A percentile compares a stretch with the other conserved stretches of the same genome.
phyloP scores from a whole-genome alignment of 2,329 filamentous ascomycete genomes.

The Colletotrichum spaethianum region DNA sequence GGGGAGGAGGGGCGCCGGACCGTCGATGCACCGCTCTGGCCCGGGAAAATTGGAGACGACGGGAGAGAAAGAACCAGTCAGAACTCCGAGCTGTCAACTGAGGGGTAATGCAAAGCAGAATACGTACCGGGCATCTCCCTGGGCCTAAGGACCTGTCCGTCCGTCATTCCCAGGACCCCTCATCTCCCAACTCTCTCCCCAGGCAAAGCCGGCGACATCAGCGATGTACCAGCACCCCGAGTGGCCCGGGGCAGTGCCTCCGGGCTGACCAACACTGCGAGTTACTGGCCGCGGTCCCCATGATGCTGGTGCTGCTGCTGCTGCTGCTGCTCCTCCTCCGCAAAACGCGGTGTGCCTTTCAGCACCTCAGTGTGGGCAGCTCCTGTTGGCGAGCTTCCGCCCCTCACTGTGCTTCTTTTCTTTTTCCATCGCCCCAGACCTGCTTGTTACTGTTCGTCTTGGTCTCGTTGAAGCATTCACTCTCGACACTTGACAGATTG shows the following conservation, averaged over 20 bases:
- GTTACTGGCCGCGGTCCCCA: neutral
- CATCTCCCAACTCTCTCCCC: neutral
- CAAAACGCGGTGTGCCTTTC: neutral
- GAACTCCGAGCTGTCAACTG: neutral
- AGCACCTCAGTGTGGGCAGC: neutral
- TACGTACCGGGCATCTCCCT: neutral
- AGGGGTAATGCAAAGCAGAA: conserved; percentile 8
- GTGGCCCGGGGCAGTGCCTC: neutral
- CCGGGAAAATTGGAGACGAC: neutral
- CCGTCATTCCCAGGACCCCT: neutral
- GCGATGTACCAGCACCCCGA: neutral
- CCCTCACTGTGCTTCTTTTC: neutral
- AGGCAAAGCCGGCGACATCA: neutral
- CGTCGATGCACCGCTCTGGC: neutral
- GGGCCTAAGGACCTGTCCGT: neutral
- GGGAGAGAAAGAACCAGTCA: neutral
- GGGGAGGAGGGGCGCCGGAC: neutral
- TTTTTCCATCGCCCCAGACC: neutral
- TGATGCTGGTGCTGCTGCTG: neutral
- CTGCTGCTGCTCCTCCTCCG: neutral
- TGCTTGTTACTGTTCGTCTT: neutral
- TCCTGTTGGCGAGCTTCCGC: neutral
- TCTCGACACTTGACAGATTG: neutral
- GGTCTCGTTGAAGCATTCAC: neutral
- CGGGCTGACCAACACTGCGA: neutral